Conservation (phyloP, 2,329 filamentous ascomycete genomes). For the Waltergamsia citrina region DNA sequence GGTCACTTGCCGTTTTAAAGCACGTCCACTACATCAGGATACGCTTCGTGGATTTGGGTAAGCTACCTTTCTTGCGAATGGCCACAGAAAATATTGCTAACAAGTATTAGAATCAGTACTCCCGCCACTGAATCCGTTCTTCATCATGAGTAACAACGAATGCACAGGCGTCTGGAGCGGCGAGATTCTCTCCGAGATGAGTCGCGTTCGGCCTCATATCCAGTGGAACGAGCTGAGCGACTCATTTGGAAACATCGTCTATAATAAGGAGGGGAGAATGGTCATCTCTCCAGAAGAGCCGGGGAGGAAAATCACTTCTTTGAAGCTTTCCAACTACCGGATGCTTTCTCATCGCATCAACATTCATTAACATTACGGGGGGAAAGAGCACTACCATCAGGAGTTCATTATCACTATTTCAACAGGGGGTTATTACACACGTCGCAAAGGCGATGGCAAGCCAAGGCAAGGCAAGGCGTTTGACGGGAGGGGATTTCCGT, state of each 20-base stretch:
- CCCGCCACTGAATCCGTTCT: constrained; percentile 64
- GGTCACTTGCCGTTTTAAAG: constrained; percentile 47
- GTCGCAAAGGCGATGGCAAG: no score
- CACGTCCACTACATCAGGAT: constrained; percentile 58
- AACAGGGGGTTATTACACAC: no score
- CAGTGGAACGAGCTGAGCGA: constrained; percentile 55
- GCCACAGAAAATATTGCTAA: constrained; percentile 11
- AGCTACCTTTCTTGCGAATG: no score
- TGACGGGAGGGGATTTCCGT: no score
- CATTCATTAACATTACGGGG: constrained; percentile 16
- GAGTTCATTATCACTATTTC: no score
- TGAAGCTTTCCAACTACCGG: constrained; percentile 49
- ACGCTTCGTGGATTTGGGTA: constrained; percentile 64
- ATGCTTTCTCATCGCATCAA: constrained; percentile 31
- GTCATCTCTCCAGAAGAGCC: constrained; percentile 47
- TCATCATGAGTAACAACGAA: constrained; percentile 48
- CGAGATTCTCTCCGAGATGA: constrained; percentile 51
- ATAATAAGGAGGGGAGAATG: constrained; percentile 49
- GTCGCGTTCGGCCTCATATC: constrained; percentile 45
- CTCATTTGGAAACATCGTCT: constrained; percentile 49
- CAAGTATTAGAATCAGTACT: constrained; percentile 51
- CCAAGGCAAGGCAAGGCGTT: no score
- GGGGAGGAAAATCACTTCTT: constrained; percentile 38
- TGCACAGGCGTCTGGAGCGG: constrained; percentile 68
- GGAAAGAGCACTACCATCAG: no score